Evolutionary conservation across 805 yeast species (phyloP).

Genomic region (Candida nemodendra): DNA sequence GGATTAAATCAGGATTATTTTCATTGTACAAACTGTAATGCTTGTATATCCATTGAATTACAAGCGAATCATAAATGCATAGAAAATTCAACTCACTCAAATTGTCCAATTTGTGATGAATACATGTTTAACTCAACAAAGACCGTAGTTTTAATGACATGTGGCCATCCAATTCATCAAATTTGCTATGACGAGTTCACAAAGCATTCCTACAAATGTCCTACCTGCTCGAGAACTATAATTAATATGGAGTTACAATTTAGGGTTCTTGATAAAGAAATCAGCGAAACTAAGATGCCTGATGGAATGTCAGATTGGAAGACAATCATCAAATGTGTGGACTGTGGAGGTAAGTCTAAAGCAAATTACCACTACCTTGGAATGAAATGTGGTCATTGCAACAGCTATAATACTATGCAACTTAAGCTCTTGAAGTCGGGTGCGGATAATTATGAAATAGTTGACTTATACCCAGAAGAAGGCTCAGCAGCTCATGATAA

Average conservation of each 20-base stretch:
- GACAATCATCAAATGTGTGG: slow-evolving; percentile 76
- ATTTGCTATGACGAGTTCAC: slow-evolving; percentile 77
- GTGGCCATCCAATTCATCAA: slow-evolving; percentile 95
- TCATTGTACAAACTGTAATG: slow-evolving; percentile 88
- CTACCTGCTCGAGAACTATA: slow-evolving; percentile 81
- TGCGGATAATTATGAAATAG: slow-evolving; percentile 29
- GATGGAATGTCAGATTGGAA: slow-evolving; percentile 76
- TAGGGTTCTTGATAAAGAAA: slow-evolving; percentile 81
- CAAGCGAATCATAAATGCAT: slow-evolving; percentile 79
- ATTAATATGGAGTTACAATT: slow-evolving; percentile 87
- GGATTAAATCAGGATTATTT: slow-evolving; percentile 88
- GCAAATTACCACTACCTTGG: slow-evolving; percentile 83
- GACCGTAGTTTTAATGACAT: slow-evolving; percentile 86
- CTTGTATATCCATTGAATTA: slow-evolving; percentile 79
- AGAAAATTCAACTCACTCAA: slow-evolving; percentile 82
- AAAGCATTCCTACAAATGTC: slow-evolving; percentile 86
- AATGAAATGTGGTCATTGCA: slow-evolving; percentile 81
- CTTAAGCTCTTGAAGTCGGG: slow-evolving; percentile 67
- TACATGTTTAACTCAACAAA: slow-evolving; percentile 79
- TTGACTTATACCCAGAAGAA: slow-evolving; percentile 18
- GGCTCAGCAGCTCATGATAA: not conserved
- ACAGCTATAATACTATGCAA: slow-evolving; percentile 83
- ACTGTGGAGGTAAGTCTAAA: slow-evolving; percentile 80
- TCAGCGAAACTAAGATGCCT: slow-evolving; percentile 72
- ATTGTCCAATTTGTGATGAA: slow-evolving; percentile 92